A percentile compares a stretch with the other conserved stretches of the same genome.
Evolutionary conservation across 192 early-diverging fungal species (phyloP).

Genomic region (Backusella parvicylindrica): DNA sequence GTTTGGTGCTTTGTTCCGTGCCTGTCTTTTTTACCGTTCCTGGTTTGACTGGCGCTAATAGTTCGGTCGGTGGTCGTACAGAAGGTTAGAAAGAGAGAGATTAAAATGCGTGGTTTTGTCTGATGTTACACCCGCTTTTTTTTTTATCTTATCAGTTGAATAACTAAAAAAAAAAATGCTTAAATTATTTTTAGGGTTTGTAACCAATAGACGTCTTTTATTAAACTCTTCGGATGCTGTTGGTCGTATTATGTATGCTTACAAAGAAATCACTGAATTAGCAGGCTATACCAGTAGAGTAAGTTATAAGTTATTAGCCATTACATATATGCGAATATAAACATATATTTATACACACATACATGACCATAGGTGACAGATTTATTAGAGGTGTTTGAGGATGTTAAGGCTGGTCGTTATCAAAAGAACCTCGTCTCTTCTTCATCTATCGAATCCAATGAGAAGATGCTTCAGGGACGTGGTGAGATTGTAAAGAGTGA

Average conservation of each 20-base stretch:
- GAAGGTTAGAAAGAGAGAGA: conserved; percentile 37
- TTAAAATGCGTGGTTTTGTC: background rate
- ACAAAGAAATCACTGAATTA: conserved; percentile 92
- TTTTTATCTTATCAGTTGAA: background rate
- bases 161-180: background rate
- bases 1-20: conserved; percentile 79
- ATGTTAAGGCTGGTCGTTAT: conserved; percentile 78
- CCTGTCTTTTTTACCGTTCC: conserved; percentile 74
- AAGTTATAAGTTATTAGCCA: background rate
- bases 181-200: conserved; percentile 48
- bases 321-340: background rate
- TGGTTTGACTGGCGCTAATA: conserved; percentile 30
- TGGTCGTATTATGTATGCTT: conserved; percentile 88
- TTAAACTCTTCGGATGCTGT: conserved; percentile 77
- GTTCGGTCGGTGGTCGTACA: conserved; percentile 45
- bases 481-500: conserved; percentile 69
- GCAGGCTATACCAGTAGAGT: conserved; percentile 93
- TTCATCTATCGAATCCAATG: conserved; percentile 50
- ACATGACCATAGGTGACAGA: conserved; percentile 65
- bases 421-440: conserved; percentile 67
- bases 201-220: conserved; percentile 74
- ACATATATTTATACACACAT: background rate
- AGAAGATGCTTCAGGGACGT: conserved; percentile 55
- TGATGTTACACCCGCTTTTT: background rate
- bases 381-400: conserved; percentile 83